Evolutionary conservation across 2,329 filamentous ascomycete genomes (phyloP).

Genomic region (Colletotrichum tropicale): DNA sequence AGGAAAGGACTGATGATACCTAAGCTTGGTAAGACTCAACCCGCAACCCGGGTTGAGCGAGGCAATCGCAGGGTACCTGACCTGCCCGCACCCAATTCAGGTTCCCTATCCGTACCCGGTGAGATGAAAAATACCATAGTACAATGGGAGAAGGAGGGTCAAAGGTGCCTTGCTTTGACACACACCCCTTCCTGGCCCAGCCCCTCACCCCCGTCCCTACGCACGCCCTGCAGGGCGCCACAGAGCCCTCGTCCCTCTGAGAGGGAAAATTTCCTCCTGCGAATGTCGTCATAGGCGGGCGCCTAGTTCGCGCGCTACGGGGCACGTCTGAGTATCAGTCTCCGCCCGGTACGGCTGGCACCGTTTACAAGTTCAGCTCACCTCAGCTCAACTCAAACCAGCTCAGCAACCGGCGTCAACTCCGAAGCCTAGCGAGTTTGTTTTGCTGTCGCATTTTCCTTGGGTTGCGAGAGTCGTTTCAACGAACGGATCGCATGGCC

Average conservation of each 20-base stretch:
- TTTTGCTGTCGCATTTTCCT: neutral
- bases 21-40: neutral
- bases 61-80: neutral
- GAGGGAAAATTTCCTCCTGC: slow-evolving; percentile 3
- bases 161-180: neutral
- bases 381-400: neutral
- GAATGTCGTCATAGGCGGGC: slow-evolving; percentile 14
- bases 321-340: neutral
- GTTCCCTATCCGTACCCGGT: neutral
- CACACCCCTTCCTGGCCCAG: neutral
- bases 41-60: neutral
- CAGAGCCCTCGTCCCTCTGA: neutral
- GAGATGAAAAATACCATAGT: neutral
- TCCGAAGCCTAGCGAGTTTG: neutral
- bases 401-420: neutral
- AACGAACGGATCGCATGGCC: neutral
- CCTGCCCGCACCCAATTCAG: neutral
- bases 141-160: neutral
- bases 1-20: neutral
- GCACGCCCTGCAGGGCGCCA: slow-evolving; percentile 13
- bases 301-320: neutral
- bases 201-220: neutral
- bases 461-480: slow-evolving; percentile 3
- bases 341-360: neutral
- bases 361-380: neutral